Evolutionary conservation across 2,329 filamentous ascomycete species (phyloP).

Genomic region (Rhytidhysteron rufulum): DNA sequence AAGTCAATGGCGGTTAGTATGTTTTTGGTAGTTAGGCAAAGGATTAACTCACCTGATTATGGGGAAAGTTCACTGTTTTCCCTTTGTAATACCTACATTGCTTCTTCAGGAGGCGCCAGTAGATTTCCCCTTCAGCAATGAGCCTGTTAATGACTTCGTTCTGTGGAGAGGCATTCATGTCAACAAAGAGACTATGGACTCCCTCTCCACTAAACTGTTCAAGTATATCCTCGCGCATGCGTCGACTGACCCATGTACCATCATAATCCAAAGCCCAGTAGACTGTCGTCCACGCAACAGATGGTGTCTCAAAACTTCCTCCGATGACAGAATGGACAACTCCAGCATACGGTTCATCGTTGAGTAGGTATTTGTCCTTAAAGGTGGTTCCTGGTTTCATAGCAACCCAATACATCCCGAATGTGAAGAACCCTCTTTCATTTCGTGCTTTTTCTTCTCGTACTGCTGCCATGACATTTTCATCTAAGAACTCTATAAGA

Average conservation of each 20-base stretch:
- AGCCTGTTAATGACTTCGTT: neutral
- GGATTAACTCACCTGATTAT: conserved; percentile 7
- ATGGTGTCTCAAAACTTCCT: no score
- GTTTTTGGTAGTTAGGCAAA: no score
- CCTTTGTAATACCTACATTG: conserved; percentile 8
- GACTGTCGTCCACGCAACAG: no score
- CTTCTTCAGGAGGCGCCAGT: conserved; percentile 5
- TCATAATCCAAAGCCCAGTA: conserved; percentile 4
- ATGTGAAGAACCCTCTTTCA: no score
- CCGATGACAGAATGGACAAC: no score
- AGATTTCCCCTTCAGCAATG: conserved; percentile 3
- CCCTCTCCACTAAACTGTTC: conserved; percentile 3
- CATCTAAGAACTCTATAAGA: conserved; percentile 10
- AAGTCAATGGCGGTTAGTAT: no score
- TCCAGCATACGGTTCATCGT: no score
- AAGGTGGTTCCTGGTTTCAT: no score
- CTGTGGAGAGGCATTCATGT: neutral
- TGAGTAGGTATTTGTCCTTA: no score
- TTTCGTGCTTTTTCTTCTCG: conserved; percentile 7
- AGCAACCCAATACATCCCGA: no score
- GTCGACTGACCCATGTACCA: neutral
- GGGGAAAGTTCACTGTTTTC: conserved; percentile 5
- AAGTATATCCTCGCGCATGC: no score
- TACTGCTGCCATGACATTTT: conserved; percentile 7
- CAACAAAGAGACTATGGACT: neutral